Evolutionary conservation across 192 early-diverging fungal species (phyloP), one percentile per base, ranked within the genome.

Genomic region (Dimargaris cristalligena): DNA sequence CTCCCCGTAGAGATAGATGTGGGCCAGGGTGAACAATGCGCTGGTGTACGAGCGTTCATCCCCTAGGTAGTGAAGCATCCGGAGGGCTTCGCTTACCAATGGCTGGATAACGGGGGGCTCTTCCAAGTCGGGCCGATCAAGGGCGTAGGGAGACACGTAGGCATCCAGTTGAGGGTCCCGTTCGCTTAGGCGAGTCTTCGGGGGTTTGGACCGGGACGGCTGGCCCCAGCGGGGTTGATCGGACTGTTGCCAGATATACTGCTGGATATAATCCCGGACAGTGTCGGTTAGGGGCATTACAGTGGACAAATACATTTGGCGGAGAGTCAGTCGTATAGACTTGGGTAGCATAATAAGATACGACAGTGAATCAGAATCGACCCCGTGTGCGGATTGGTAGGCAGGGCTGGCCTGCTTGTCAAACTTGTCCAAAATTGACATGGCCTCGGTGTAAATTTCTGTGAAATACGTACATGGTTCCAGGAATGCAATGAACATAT

Each of bases 1-100:
- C 54, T 74, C 67, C 16, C 78, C 81, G 59, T 79, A 83, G 81
- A 89, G 75, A 58, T 78, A 65, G 65, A 91, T 84, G 29, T 90
- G 80, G 22, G 80, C 89, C 32, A 87, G 67, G 28, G 73, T 68
- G 66, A 78, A 74, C 22, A 78, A 61, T 1, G 88, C 80, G 56
- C 81, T 83, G 46, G 55, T n/a, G 32, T 57, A n/a, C 22, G 34
- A 11, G 18, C 38, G 26, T 9, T 22, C 22, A 34, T 57, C 55
- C 13, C 32, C 55, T n/a, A 57, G 33, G n/a, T 35, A 57, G 23
- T 57, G 55, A 3, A 57, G 33, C 16, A 57, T n/a, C 3, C 55
- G 55, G 34, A 57, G 34, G 34, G 55, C 55, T n/a, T 57, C 55
- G n/a, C 14, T n/a, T 18, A 57, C 55, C 55, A 31, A 23, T 13